These are phyloP conservation scores for Claviceps cyperi DNA, from an alignment of 2,329 filamentous ascomycete genomes.

Conservation along the genomic window DNA sequence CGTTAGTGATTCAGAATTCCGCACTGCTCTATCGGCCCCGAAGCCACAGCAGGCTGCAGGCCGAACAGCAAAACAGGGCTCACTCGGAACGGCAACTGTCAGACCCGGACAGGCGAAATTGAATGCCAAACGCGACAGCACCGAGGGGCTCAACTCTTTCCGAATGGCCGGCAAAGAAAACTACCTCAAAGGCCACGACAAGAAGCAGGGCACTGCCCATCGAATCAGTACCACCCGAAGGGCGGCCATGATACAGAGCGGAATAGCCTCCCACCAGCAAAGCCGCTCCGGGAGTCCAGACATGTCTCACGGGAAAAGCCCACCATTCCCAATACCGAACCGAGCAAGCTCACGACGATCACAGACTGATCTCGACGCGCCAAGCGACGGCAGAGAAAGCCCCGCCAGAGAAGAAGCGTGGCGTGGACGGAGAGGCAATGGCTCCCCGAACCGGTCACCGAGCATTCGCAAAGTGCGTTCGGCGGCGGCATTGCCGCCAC, in stretches of 20 bases:
- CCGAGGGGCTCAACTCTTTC: constrained; percentile 32
- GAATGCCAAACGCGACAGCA: constrained; percentile 21
- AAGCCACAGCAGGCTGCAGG: constrained; percentile 30
- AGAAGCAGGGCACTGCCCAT: constrained; percentile 29
- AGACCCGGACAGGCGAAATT: constrained; percentile 29
- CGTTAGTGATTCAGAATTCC: constrained; percentile 51
- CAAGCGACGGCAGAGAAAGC: constrained; percentile 61
- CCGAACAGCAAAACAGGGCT: constrained; percentile 27
- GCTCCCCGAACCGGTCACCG: constrained; percentile 37
- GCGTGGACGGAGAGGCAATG: constrained; percentile 35
- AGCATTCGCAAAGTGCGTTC: constrained; percentile 77
- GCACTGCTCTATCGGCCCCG: constrained; percentile 50
- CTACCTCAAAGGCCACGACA: constrained; percentile 9
- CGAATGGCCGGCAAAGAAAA: constrained; percentile 20
- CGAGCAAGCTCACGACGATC: constrained; percentile 74
- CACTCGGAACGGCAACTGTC: constrained; percentile 21
- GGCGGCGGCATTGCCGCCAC: constrained; percentile 51
- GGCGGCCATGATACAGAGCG: constrained; percentile 66
- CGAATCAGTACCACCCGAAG: constrained; percentile 50
- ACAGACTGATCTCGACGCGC: constrained; percentile 47
- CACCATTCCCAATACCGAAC: constrained; percentile 85
- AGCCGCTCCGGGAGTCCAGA: constrained; percentile 51
- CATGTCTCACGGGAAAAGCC: constrained; percentile 43
- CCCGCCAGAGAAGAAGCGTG: constrained; percentile 51
- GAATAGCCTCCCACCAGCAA: constrained; percentile 54